Conservation (phyloP, 2,329 filamentous ascomycete genomes). For the Tolypocladium sp. region DNA sequence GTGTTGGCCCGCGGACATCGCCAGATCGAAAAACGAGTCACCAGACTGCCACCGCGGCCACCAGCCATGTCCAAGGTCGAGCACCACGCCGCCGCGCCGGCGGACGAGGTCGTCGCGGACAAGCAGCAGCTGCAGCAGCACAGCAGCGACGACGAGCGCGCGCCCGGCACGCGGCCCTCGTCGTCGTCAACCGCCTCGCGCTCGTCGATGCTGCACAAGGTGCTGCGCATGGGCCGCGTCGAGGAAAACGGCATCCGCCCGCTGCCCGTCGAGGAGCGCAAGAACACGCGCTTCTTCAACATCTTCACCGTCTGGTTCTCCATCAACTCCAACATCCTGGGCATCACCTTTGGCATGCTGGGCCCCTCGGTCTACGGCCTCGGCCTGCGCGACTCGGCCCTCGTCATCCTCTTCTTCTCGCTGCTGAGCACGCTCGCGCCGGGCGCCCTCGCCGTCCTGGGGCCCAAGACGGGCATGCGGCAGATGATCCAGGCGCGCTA, state of each 20-base stretch:
- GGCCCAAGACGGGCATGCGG: conserved; percentile 53
- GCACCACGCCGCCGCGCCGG: neutral
- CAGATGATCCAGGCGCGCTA: conserved; percentile 59
- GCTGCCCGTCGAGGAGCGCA: conserved; percentile 30
- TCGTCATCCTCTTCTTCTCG: conserved; percentile 56
- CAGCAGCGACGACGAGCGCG: neutral
- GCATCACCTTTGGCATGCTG: conserved; percentile 55
- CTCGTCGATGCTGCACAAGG: conserved; percentile 18
- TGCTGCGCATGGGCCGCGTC: conserved; percentile 27
- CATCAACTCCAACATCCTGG: conserved; percentile 37
- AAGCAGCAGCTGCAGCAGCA: neutral
- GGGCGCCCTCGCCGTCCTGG: conserved; percentile 48
- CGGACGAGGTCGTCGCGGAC: neutral
- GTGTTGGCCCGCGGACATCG: too few species aligned
- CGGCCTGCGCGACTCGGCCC: conserved; percentile 42
- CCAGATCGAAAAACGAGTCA: too few species aligned
- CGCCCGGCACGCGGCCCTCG: neutral
- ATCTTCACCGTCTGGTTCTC: conserved; percentile 40
- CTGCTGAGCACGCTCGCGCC: conserved; percentile 43
- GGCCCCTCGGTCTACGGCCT: conserved; percentile 46
- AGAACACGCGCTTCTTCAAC: conserved; percentile 29
- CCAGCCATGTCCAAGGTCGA: neutral
- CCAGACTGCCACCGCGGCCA: too few species aligned
- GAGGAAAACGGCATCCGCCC: conserved; percentile 35
- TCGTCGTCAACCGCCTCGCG: neutral